Evolutionary conservation across 2,329 filamentous ascomycete genomes (phyloP).

Genomic region (Leptographium wingfieldii): DNA sequence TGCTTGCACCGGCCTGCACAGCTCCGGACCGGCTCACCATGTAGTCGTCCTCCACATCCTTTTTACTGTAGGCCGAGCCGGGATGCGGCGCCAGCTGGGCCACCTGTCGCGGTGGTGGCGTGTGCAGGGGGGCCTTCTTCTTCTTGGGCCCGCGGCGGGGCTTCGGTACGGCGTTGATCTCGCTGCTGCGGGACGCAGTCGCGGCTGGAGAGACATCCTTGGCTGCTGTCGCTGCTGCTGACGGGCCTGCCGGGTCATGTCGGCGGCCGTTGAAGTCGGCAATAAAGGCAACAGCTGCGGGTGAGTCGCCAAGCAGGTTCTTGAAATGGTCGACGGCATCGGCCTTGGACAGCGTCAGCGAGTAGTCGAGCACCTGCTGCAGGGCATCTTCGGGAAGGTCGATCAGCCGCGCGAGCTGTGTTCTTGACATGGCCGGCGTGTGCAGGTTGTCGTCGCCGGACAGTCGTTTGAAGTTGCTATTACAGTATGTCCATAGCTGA

Average conservation of each 20-base stretch:
- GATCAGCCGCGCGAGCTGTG: constrained; percentile 67
- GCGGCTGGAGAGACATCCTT: background rate
- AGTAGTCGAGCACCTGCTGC: constrained; percentile 73
- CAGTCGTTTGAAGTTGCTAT: too few species aligned
- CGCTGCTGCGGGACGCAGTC: background rate
- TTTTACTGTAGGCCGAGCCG: constrained; percentile 65
- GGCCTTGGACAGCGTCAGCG: constrained; percentile 59
- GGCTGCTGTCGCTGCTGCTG: constrained; percentile 1
- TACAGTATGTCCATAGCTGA: too few species aligned
- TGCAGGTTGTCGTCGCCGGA: background rate
- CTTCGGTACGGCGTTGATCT: constrained; percentile 33
- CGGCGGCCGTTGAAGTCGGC: constrained; percentile 65
- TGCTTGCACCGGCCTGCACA: constrained; percentile 9
- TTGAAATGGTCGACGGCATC: constrained; percentile 76
- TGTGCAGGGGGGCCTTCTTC: constrained; percentile 53
- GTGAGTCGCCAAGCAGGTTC: constrained; percentile 77
- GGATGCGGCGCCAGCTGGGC: constrained; percentile 50
- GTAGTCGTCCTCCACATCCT: constrained; percentile 57
- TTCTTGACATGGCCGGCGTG: constrained; percentile 32
- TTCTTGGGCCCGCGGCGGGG: constrained; percentile 33
- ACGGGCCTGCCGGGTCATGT: constrained; percentile 24
- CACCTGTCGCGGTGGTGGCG: constrained; percentile 48
- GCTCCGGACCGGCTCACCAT: constrained; percentile 36
- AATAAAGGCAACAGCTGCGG: constrained; percentile 64
- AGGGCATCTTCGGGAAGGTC: constrained; percentile 78